phyloP scores from a whole-genome alignment of 345 rosid species.

The Populus davidiana region DNA sequence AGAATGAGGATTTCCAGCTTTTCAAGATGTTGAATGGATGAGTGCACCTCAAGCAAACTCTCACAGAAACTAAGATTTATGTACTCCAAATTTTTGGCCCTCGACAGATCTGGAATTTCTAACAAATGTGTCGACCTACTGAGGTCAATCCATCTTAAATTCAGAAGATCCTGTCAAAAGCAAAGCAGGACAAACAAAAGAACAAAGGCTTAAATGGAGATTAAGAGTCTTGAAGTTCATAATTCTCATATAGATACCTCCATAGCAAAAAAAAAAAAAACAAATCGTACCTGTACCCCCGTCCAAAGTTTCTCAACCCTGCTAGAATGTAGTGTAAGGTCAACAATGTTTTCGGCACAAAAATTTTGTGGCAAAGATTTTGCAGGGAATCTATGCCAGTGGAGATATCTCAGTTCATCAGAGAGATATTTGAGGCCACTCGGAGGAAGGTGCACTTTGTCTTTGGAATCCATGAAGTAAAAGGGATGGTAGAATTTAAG shows the following conservation, averaged over 20 bases:
- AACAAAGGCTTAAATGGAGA: too few species aligned
- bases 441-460: background rate
- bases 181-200: too few species aligned
- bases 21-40: conserved; percentile 1
- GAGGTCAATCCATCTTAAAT: background rate
- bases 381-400: too few species aligned
- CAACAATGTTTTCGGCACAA: conserved; percentile 9
- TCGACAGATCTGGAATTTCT: conserved; percentile 7
- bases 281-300: background rate
- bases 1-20: background rate
- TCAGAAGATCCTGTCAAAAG: background rate
- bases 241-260: too few species aligned
- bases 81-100: background rate
- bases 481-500: background rate
- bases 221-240: too few species aligned
- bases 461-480: background rate
- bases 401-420: conserved; percentile 10
- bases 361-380: conserved; percentile 1
- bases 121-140: background rate
- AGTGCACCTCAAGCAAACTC: background rate
- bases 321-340: background rate
- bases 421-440: conserved; percentile 5
- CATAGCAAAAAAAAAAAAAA: too few species aligned
- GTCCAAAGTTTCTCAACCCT: background rate
- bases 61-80: background rate